phyloP scores from a whole-genome alignment of 495 filamentous ascomycete species.

The Clavariopsis aquatica region DNA sequence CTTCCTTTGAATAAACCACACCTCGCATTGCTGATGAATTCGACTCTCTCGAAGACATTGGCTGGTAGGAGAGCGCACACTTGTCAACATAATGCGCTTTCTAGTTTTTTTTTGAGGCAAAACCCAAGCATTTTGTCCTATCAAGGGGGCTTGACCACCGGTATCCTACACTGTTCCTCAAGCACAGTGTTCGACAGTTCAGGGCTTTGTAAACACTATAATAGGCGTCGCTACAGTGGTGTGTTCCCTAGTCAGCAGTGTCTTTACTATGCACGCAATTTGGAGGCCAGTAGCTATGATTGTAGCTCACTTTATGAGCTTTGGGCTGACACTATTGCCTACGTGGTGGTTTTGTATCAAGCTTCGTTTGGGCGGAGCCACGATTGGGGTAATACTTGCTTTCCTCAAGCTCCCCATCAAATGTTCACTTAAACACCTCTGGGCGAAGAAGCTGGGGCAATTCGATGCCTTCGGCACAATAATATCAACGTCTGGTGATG shows the following conservation, averaged over 20 bases:
- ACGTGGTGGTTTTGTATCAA: slow-evolving; percentile 80
- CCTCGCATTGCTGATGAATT: slow-evolving; percentile 80
- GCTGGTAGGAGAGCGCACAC: slow-evolving; percentile 74
- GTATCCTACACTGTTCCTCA: slow-evolving; percentile 74
- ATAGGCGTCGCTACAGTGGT: slow-evolving; percentile 67
- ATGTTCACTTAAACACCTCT: neutral
- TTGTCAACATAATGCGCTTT: slow-evolving; percentile 70
- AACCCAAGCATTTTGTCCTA: slow-evolving; percentile 73
- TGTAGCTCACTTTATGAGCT: too few species aligned
- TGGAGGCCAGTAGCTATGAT: slow-evolving; percentile 53
- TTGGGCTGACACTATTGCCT: too few species aligned
- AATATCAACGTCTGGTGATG: slow-evolving; percentile 69
- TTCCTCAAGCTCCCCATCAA: neutral
- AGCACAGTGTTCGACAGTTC: slow-evolving; percentile 66
- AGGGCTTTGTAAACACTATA: slow-evolving; percentile 71
- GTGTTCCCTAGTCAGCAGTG: slow-evolving; percentile 42
- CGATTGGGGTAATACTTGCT: neutral
- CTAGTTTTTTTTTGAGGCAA: slow-evolving; percentile 72
- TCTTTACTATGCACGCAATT: slow-evolving; percentile 48
- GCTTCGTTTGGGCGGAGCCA: slow-evolving; percentile 52
- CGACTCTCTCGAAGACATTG: slow-evolving; percentile 69
- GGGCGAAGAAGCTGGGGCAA: slow-evolving; percentile 54
- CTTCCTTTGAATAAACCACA: slow-evolving; percentile 56
- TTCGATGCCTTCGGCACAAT: slow-evolving; percentile 67
- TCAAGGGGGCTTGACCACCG: slow-evolving; percentile 79